Base-by-base conservation (phyloP, 139 green algal species). In the Nannochloris sp. region DNA sequence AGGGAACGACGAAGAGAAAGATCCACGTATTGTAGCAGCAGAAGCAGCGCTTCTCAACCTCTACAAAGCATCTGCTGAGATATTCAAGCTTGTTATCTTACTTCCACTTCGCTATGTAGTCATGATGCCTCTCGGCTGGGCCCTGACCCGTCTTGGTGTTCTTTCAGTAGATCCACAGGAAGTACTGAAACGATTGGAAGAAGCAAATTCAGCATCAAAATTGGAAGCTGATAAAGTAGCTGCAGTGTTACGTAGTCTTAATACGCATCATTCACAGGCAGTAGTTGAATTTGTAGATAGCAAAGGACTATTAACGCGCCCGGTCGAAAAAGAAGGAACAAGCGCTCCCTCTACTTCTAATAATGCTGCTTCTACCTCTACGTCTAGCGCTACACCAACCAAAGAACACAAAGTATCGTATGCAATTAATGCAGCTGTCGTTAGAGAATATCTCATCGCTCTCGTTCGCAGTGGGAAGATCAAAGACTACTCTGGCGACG, bases 391-490 rank as follows among this genome's bases (percentile, higher is more conserved):
- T 9, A 53, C 13, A 73, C n/a, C n/a, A n/a, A n/a, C n/a, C n/a
- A n/a, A n/a, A n/a, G n/a, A n/a, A n/a, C n/a, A n/a, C n/a, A n/a
- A n/a, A n/a, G n/a, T n/a, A n/a, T n/a, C n/a, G n/a, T n/a, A n/a
- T n/a, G n/a, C 71, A 0, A 60, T 72, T 33, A 92, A 75, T 61
- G 64, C 77, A 2, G 79, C 66, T 6, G 85, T 91, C 32, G 76
- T 89, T 25, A 78, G 79, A 1, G 91, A 97, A 80, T 97, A 97
- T 76, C 55, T 97, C 2, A 74, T 83, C 9, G 91, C 91, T 6
- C 74, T 97, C 23, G 84, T 93, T 10, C 46, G 67, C 8, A 89
- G 78, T 23, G 84, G 83, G 36, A 73, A 74, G 33, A 64, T 95
- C 15, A 54, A 79, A 6, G 67, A 77, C 35, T 83, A 81, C 75